Base-by-base conservation (phyloP, 1,284 basidiomycete species). In the Puccinia polysora region DNA sequence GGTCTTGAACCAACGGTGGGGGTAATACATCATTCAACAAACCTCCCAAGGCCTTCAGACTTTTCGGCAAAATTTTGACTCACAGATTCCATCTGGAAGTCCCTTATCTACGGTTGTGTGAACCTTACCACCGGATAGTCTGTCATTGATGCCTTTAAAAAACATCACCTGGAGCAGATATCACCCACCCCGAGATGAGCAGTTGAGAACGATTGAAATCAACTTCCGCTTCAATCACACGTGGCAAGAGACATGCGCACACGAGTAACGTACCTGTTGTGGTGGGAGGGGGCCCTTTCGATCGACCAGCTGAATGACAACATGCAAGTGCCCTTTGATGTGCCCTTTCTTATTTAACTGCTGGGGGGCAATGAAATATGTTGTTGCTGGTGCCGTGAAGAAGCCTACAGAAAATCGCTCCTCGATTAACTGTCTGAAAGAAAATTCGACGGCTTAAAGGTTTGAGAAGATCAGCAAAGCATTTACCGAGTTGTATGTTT, bases 141-240 rank as follows among this genome's bases (percentile, higher is more conserved):
- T 23, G 28, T 70, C 47, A 14, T 55, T 10, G 38, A 70, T 36
- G 14, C 67, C 67, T 59, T 70, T 70, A 43, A 69, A 69, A 18
- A 69, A 69, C 43, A 23, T 32, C 47, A 49, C 3, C 65, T 60
- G 64, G 8, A 20, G 23, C 18, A 63, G 7, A 28, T 7, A 12
- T n/a, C 40, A 40, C 7, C 10, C 20, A 20, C 8, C 49, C 8
- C 14, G 49, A 52, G 20, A 52, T 12, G 49, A 8, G 20, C 14
- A 50, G 32, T 14, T 15, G 56, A 36, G 32, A 59, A 38, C 10
- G 4, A 14, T 36, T 18, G 5, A 49, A 25, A 12, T 20, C 43
- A 30, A 34, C 28, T n/a, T 23, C n/a, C n/a, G n/a, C n/a, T n/a
- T n/a, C n/a, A n/a, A n/a, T n/a, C n/a, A n/a, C n/a, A n/a, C n/a